Conservation (phyloP, 2,329 filamentous ascomycete genomes). For the Harringtonia lauricola region DNA sequence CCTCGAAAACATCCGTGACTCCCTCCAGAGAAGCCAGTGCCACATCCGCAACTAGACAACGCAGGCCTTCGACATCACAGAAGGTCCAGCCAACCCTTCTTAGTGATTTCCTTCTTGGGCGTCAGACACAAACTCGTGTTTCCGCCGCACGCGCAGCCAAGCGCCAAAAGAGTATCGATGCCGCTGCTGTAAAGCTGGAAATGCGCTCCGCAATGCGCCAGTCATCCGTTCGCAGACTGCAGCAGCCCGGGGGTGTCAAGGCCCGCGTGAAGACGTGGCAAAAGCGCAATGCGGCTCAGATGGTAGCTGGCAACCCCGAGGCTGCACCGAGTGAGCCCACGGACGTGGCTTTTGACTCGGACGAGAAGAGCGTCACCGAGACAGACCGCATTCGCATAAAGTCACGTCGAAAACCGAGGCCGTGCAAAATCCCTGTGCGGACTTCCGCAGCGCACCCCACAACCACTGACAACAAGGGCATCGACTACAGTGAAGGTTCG, state of each 20-base stretch:
- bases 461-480: background rate
- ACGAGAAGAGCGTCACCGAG: conserved; percentile 51
- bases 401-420: conserved; percentile 32
- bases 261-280: conserved; percentile 82
- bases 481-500: background rate
- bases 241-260: conserved; percentile 55
- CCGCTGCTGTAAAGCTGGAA: conserved; percentile 40
- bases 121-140: conserved; percentile 43
- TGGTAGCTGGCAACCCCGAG: conserved; percentile 38
- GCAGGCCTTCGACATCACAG: conserved; percentile 24
- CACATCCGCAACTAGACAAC: conserved; percentile 5
- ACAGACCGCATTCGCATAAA: conserved; percentile 49
- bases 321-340: conserved; percentile 46
- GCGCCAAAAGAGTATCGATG: conserved; percentile 47
- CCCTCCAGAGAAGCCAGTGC: conserved; percentile 15
- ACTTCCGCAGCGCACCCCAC: background rate
- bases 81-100: conserved; percentile 39
- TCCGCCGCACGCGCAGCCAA: conserved; percentile 32
- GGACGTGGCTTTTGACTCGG: conserved; percentile 48
- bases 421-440: background rate
- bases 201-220: conserved; percentile 45
- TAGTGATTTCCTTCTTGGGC: conserved; percentile 45
- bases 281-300: conserved; percentile 58
- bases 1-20: conserved; percentile 31
- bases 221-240: conserved; percentile 45